phyloP scores from a whole-genome alignment of 352 stramenopile genomes.

The Globisporangium polare region DNA sequence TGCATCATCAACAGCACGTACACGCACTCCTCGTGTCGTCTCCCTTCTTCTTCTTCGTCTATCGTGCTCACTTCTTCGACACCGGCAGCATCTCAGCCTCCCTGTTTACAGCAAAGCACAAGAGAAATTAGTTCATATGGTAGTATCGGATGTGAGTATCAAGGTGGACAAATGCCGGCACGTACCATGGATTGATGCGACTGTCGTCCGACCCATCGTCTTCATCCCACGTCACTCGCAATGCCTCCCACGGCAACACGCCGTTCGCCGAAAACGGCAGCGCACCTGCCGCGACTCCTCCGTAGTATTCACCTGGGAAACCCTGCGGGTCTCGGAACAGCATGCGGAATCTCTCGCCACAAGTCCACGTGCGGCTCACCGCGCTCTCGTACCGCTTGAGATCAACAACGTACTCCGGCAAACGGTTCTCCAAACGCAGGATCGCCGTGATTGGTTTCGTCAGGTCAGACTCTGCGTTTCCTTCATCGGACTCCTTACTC shows the following conservation, averaged over 20 bases:
- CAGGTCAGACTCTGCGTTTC: conserved; percentile 10
- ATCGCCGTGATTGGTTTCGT: conserved; percentile 47
- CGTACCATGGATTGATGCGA: conserved; percentile 83
- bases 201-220: conserved; percentile 79
- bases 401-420: conserved; percentile 51
- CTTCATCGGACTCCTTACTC: conserved; percentile 13
- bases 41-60: conserved; percentile 1
- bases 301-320: conserved; percentile 68
- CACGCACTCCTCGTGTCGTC: background rate
- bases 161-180: conserved; percentile 6
- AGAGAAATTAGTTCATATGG: conserved; percentile 7
- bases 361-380: conserved; percentile 50
- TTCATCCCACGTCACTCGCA: conserved; percentile 83
- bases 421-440: conserved; percentile 77
- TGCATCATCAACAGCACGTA: conserved; percentile 22
- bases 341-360: conserved; percentile 74
- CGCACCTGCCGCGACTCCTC: conserved; percentile 56
- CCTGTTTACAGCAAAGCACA: conserved; percentile 23
- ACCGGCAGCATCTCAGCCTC: conserved; percentile 37
- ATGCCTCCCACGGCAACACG: conserved; percentile 74
- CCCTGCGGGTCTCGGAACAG: conserved; percentile 72
- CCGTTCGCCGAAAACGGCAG: conserved; percentile 56
- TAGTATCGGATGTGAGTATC: conserved; percentile 1
- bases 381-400: conserved; percentile 60
- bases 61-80: conserved; percentile 30